phyloP scores from a whole-genome alignment of 2,329 filamentous ascomycete species.

The Penicillium corylophilum region DNA sequence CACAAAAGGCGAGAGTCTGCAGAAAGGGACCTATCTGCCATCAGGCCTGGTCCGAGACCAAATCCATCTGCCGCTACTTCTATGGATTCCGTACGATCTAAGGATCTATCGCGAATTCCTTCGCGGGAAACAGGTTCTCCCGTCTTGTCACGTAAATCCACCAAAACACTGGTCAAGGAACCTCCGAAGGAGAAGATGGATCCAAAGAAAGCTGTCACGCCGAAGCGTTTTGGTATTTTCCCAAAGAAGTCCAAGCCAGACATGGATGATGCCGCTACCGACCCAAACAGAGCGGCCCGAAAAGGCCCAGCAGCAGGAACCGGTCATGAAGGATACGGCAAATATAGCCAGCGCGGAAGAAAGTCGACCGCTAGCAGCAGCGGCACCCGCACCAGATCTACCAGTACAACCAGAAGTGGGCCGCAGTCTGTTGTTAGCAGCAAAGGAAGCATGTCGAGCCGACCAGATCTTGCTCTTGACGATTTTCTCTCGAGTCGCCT shows the following conservation, averaged over 20 bases:
- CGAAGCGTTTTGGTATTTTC: conserved; percentile 76
- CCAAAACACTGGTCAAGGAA: conserved; percentile 39
- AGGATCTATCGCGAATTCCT: conserved; percentile 31
- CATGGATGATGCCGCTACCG: conserved; percentile 47
- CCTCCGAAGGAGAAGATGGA: conserved; percentile 28
- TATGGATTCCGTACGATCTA: conserved; percentile 41
- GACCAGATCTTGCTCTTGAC: conserved; percentile 46
- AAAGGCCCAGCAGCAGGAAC: conserved; percentile 90
- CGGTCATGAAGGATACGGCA: conserved; percentile 71
- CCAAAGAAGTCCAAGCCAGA: conserved; percentile 68
- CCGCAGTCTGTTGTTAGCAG: conserved; percentile 36
- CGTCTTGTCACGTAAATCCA: conserved; percentile 28
- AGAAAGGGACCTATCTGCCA: conserved; percentile 41
- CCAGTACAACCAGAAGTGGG: conserved; percentile 40
- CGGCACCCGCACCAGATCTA: conserved; percentile 41
- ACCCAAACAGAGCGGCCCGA: conserved; percentile 58
- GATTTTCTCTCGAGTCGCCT: conserved; percentile 49
- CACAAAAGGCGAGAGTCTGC: conserved; percentile 54
- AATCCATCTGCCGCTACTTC: conserved; percentile 37
- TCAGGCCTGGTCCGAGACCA: conserved; percentile 28
- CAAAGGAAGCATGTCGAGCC: conserved; percentile 44
- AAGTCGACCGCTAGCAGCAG: conserved; percentile 44
- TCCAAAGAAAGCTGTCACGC: conserved; percentile 31
- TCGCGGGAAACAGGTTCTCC: conserved; percentile 35
- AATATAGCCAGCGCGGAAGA: conserved; percentile 46